Evolutionary conservation across 768 basidiomycete species (phyloP), one percentile per base, ranked within the genome.

Genomic region (Auriscalpium microsporum): DNA sequence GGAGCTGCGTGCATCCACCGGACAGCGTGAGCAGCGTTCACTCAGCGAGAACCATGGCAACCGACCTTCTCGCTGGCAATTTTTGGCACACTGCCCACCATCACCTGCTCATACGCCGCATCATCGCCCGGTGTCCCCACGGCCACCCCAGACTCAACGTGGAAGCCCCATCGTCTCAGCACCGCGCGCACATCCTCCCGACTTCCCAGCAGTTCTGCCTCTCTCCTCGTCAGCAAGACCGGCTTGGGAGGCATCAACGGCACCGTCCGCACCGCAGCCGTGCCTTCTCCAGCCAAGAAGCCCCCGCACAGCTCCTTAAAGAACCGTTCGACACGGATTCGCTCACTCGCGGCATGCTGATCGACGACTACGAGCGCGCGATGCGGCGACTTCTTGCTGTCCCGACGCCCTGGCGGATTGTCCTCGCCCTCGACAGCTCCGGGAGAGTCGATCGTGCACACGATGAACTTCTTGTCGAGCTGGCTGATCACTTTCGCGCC

Each of bases 281-380:
- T 63, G 46, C 62, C 57, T 48, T 67, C 64, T 19, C 48, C 57
- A 10, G 67, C 63, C 58, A 84, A 76, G 67, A 81, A 92, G 13
- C 83, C 84, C 48, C 75, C 67, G 69, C 90, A 93, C n/a, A 93
- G 66, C 48, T 82, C 80, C 58, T 75, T 77, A 62, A 95, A 75
- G 67, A 90, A 87, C 28, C 73, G 71, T 71, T 99, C 96, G 56
- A 98, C 90, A 19, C 94, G 83, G 46, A 97, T 74, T 19, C 96
- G 84, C 70, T 99, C 96, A 66, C 96, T 92, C n/a, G 94, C 95
- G 11, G 96, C 96, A 67, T 99, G 96, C 68, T 99, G 96, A 72
- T 99, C 96, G 48, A 99, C 77, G 51, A 98, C 76, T 35, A 95
- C 74, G 34, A 98, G 77, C 1, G 71, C 65, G 53, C 47, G 48